Percentiles rank a stretch among this genome's conserved stretches.
These are phyloP conservation scores for Globisporangium middletonii DNA, from an alignment of 352 stramenopile species.

Conservation along the genomic window DNA sequence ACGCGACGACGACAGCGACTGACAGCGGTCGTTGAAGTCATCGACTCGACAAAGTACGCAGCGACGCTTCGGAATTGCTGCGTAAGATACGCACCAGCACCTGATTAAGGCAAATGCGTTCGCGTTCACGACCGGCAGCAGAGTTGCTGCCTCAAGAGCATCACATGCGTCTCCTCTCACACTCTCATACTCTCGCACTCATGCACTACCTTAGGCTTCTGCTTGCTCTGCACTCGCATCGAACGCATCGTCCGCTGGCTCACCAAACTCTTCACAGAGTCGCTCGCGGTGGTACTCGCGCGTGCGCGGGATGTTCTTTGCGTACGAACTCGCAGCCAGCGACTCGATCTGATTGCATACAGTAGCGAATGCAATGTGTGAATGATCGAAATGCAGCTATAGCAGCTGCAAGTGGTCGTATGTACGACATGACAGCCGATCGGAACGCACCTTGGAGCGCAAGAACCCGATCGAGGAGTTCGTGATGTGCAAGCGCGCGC, in stretches of 20 bases:
- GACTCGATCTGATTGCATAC: conserved; percentile 42
- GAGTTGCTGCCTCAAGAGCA: no score
- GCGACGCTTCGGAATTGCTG: no score
- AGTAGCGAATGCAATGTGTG: neutral
- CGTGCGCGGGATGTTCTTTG: conserved; percentile 50
- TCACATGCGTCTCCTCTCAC: no score
- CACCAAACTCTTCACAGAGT: conserved; percentile 56
- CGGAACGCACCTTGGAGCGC: conserved; percentile 41
- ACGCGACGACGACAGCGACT: neutral
- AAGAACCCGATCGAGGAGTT: conserved; percentile 73
- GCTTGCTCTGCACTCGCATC: neutral
- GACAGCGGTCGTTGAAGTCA: no score
- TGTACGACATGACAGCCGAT: neutral
- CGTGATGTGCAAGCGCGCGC: conserved; percentile 60
- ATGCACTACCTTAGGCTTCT: neutral
- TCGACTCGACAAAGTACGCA: no score
- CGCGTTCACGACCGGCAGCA: no score
- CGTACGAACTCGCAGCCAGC: conserved; percentile 65
- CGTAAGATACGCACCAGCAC: no score
- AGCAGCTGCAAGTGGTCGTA: neutral
- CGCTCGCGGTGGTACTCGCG: conserved; percentile 57
- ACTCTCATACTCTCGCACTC: neutral
- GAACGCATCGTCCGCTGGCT: neutral
- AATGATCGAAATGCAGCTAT: neutral
- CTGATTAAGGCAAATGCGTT: no score